Percentiles rank a stretch among this genome's conserved stretches.
These are phyloP conservation scores for Penium margaritaceum DNA, from an alignment of 139 green algal genomes.

Conservation along the genomic window DNA sequence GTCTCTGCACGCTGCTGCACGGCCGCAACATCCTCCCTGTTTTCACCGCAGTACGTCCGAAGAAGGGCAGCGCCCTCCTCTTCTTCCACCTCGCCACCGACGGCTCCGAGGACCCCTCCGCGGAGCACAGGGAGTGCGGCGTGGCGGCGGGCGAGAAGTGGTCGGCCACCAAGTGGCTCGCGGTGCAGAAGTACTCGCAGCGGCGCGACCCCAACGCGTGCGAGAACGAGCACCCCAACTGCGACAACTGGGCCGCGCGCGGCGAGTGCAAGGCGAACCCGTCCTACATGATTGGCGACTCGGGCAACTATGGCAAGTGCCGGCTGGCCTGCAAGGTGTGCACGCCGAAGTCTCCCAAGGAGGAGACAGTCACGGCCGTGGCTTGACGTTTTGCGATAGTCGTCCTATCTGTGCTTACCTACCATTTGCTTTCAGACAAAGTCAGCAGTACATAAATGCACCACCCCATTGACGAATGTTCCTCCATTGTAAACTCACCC, in stretches of 20 bases:
- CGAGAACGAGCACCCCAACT: constrained; percentile 40
- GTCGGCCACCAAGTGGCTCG: constrained; percentile 83
- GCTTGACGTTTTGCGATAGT: no score
- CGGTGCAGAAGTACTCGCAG: constrained; percentile 35
- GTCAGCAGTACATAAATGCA: no score
- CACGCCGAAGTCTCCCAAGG: no score
- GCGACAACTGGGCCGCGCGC: constrained; percentile 45
- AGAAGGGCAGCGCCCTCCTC: constrained; percentile 48
- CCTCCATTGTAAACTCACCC: no score
- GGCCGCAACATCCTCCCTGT: no score
- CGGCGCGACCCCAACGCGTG: constrained; percentile 11
- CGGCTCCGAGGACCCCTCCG: constrained; percentile 27
- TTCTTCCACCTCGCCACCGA: constrained; percentile 46
- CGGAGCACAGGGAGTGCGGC: constrained; percentile 62
- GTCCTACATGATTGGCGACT: constrained; percentile 47
- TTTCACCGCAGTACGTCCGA: no score
- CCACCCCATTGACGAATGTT: no score
- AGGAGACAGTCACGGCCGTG: no score
- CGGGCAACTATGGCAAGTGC: not conserved
- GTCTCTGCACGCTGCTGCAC: no score
- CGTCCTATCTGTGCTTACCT: no score
- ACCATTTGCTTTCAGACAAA: no score
- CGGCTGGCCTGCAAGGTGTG: not conserved
- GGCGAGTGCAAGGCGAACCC: constrained; percentile 53
- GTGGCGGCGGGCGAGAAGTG: constrained; percentile 67